Evolutionary conservation across 2,329 filamentous ascomycete species (phyloP), one percentile per base, ranked within the genome.

Genomic region (Fusarium denticulatum): DNA sequence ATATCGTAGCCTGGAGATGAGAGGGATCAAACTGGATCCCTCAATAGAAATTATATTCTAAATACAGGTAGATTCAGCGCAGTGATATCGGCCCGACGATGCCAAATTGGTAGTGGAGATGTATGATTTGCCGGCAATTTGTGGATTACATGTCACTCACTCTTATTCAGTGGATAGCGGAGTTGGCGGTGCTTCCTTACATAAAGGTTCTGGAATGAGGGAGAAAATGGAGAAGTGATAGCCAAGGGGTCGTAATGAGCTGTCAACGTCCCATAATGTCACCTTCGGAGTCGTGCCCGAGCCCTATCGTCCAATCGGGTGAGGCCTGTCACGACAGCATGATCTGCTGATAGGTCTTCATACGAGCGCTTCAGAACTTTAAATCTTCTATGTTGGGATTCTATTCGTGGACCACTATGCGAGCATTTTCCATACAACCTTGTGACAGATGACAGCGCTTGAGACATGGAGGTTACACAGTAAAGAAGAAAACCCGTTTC

Each of bases 361-460:
- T 7, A 7, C 22, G 15, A 20, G 22, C 22, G 5, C 22, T 3
- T 49, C 18, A 2, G 22, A 46, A 46, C 18, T 46, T 5, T 22
- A 28, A 28, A 3, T 28, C 4, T 7, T 15, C 8, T 46, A 15
- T 28, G 18, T 9, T 7, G 5, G 0, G 5, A 3, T 28, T 22
- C 26, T 9, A 49, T 49, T 49, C 22, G 28, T 24, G 7, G 28
- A 11, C 4, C 3, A n/a, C n/a, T n/a, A n/a, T 28, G 34, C 34
- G 15, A 20, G 15, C 3, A 32, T 49, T 10, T 10, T 32, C 15
- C 7, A 1, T 18, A 10, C n/a, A 14, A 50, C 30, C 22, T 14
- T 34, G n/a, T 1, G 16, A 32, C 13, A 20, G 11, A 24, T 7
- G 12, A 14, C 22, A 24, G 18, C 16, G 2, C 7, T 34, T 34